Evolutionary conservation across 495 filamentous ascomycete genomes (phyloP).

Genomic region (Pyronema omphalodes): DNA sequence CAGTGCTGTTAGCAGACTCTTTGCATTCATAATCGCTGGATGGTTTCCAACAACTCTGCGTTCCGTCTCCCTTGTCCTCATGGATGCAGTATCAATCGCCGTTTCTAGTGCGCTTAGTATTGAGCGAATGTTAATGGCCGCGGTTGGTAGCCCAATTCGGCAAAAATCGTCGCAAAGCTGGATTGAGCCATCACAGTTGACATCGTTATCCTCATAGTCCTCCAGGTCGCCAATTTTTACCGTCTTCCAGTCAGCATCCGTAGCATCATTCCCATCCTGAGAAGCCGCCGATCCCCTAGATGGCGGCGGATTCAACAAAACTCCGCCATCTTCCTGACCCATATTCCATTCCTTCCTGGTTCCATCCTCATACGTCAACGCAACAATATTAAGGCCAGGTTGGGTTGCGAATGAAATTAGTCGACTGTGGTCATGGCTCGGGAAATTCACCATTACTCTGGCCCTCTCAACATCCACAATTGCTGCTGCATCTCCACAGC

Average conservation of each 20-base stretch:
- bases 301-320: slow-evolving; percentile 11
- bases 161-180: slow-evolving; percentile 15
- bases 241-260: slow-evolving; percentile 14
- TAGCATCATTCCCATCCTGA: slow-evolving; percentile 2
- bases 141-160: slow-evolving; percentile 12
- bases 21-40: slow-evolving; percentile 15
- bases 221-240: slow-evolving; percentile 7
- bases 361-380: slow-evolving; percentile 16
- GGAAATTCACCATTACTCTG: slow-evolving; percentile 20
- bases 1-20: slow-evolving; percentile 17
- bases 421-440: slow-evolving; percentile 13
- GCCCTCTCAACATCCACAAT: slow-evolving; percentile 21
- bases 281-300: slow-evolving; percentile 7
- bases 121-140: slow-evolving; percentile 9
- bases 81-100: slow-evolving; percentile 8
- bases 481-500: slow-evolving; percentile 9
- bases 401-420: slow-evolving; percentile 15
- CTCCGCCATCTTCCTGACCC: slow-evolving; percentile 20
- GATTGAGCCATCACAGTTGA: slow-evolving; percentile 7
- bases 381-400: slow-evolving; percentile 10
- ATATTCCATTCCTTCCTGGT: slow-evolving; percentile 18
- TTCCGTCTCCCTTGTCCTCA: slow-evolving; percentile 8
- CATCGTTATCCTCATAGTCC: slow-evolving; percentile 8
- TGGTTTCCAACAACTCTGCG: slow-evolving; percentile 16
- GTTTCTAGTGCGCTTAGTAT: slow-evolving; percentile 9